Conservation (phyloP, 805 yeast species). For the Candida khao-thaluensis region DNA sequence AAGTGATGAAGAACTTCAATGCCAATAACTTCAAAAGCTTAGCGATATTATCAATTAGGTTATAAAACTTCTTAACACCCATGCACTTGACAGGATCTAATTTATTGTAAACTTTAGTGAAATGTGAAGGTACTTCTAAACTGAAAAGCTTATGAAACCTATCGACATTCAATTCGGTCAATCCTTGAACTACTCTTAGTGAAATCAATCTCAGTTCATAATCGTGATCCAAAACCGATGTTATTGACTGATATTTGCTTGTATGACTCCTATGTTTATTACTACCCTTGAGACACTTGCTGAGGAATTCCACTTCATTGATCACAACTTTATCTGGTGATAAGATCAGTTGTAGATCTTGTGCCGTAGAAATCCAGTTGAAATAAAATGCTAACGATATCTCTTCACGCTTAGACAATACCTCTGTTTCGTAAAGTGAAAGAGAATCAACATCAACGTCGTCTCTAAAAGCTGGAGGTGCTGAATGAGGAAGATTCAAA, state of each 20-base stretch:
- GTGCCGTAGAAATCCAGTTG: conserved; percentile 22
- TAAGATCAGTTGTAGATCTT: conserved; percentile 18
- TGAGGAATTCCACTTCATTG: not conserved
- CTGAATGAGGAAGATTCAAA: conserved; percentile 23
- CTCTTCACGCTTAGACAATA: conserved; percentile 26
- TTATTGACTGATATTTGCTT: not conserved
- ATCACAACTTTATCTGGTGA: not conserved
- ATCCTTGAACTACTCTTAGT: conserved; percentile 3
- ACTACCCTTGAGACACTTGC: not conserved
- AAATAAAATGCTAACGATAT: conserved; percentile 27
- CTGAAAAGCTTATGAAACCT: conserved; percentile 1
- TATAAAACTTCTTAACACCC: conserved; percentile 9
- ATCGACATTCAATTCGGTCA: not conserved
- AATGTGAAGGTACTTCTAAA: conserved; percentile 3
- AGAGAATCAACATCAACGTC: not conserved
- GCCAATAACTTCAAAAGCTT: conserved; percentile 10
- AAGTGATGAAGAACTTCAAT: conserved; percentile 11
- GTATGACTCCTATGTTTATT: not conserved
- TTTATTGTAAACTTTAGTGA: not conserved
- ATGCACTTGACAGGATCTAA: not conserved
- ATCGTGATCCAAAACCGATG: not conserved
- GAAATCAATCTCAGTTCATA: not conserved
- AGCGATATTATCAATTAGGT: conserved; percentile 7
- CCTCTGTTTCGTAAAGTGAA: not conserved
- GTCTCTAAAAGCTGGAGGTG: not conserved